Conservation (phyloP, 441 rosid genomes). For the Geranium incanum region DNA sequence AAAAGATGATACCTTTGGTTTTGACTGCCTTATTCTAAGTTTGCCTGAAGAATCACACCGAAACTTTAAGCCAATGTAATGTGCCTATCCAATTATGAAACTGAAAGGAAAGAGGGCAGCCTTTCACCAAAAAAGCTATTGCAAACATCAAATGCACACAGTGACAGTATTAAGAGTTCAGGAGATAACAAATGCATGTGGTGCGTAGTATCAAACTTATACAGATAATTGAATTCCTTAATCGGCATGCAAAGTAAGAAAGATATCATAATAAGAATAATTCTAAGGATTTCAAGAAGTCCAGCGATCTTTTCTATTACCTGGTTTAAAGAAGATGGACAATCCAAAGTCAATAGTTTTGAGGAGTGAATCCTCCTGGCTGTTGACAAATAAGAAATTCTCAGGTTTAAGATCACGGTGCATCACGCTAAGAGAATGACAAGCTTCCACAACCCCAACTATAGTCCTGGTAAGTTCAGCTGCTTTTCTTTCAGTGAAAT, state of each 20-base stretch:
- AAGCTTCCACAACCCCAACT: constrained; percentile 83
- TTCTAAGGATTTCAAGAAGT: background rate
- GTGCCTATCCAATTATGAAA: too few relatives aligned
- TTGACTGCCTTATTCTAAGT: too few relatives aligned
- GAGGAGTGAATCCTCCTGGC: constrained; percentile 71
- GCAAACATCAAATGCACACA: too few relatives aligned
- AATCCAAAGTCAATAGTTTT: constrained; percentile 93
- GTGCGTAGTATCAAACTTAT: too few relatives aligned
- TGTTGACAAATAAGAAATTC: constrained; percentile 70
- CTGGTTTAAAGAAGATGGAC: constrained; percentile 91
- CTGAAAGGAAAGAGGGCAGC: too few relatives aligned
- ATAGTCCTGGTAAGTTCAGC: constrained; percentile 83
- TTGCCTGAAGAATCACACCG: too few relatives aligned
- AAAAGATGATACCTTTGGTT: too few relatives aligned
- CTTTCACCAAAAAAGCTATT: too few relatives aligned
- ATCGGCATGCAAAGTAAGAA: background rate
- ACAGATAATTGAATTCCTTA: background rate
- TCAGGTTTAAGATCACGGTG: constrained; percentile 97
- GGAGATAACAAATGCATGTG: too few relatives aligned
- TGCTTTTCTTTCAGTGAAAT: constrained; percentile 84
- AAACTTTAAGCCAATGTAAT: too few relatives aligned
- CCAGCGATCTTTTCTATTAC: constrained; percentile 24
- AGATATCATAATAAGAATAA: background rate
- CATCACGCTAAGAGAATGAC: constrained; percentile 93
- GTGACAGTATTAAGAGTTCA: too few relatives aligned